Conservation (phyloP, 2,329 filamentous ascomycete genomes). For the Talaromyces funiculosus region DNA sequence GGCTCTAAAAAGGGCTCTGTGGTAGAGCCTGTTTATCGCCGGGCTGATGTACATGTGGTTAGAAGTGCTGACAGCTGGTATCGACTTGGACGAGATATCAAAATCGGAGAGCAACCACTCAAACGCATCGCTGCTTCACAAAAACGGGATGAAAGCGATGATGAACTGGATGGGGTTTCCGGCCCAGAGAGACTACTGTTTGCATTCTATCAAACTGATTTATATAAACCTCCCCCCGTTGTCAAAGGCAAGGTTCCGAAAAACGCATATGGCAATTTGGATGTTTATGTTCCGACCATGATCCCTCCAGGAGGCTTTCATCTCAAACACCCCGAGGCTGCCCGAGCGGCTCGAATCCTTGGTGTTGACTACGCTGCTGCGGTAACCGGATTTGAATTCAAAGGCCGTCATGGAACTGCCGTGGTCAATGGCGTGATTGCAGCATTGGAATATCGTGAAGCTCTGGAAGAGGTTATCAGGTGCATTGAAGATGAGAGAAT, state of each 20-base stretch:
- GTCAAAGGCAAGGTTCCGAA: conserved; percentile 63
- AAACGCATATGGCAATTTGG: conserved; percentile 58
- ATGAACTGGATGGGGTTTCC: conserved; percentile 38
- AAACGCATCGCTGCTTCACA: conserved; percentile 59
- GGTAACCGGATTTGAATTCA: conserved; percentile 84
- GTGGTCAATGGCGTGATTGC: conserved; percentile 74
- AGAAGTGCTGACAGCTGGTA: conserved; percentile 87
- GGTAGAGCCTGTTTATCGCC: conserved; percentile 75
- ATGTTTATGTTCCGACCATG: conserved; percentile 60
- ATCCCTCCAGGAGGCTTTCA: conserved; percentile 56
- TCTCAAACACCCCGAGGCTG: conserved; percentile 53
- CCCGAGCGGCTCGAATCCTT: conserved; percentile 66
- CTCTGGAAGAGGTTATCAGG: conserved; percentile 62
- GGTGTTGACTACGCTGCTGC: conserved; percentile 84
- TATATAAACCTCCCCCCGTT: conserved; percentile 72
- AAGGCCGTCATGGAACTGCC: conserved; percentile 77
- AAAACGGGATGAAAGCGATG: conserved; percentile 39
- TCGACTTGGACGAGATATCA: conserved; percentile 74
- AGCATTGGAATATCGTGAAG: conserved; percentile 64
- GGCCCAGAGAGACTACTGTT: conserved; percentile 55
- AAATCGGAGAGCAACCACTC: conserved; percentile 69
- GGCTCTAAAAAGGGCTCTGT: conserved; percentile 47
- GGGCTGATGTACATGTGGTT: conserved; percentile 72
- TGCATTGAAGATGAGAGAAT: conserved; percentile 62
- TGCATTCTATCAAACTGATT: conserved; percentile 57